Evolutionary conservation across 305 asterid genomes (phyloP).

Genomic region (Fraxinus velutina): DNA sequence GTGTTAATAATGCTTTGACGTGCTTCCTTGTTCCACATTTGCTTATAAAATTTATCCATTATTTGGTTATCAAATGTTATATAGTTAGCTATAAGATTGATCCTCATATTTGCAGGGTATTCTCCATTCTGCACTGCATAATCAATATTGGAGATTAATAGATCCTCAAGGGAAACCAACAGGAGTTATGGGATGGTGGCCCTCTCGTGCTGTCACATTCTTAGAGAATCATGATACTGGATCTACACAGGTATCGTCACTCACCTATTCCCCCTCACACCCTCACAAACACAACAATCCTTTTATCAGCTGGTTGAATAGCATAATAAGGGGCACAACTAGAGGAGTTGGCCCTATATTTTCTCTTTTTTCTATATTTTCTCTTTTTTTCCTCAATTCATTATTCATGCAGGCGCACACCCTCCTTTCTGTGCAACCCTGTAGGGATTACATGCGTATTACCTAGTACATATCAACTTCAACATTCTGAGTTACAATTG

Average conservation of each 20-base stretch:
- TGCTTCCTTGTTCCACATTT: not conserved
- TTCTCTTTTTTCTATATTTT: not conserved
- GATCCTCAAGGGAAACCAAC: slow-evolving; percentile 64
- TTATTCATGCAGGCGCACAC: not conserved
- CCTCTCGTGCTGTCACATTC: slow-evolving; percentile 63
- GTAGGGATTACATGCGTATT: not conserved
- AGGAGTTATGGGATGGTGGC: slow-evolving; percentile 73
- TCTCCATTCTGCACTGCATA: slow-evolving; percentile 44
- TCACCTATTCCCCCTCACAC: not conserved
- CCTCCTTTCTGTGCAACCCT: not conserved
- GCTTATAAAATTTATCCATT: not conserved
- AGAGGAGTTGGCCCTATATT: not conserved
- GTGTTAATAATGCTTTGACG: not conserved
- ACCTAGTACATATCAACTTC: not conserved
- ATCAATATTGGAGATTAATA: slow-evolving; percentile 51
- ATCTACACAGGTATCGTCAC: slow-evolving; percentile 49
- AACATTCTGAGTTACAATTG: not conserved
- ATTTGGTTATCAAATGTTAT: not conserved
- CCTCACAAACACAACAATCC: not conserved
- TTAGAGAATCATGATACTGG: slow-evolving; percentile 68
- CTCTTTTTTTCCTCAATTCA: not conserved
- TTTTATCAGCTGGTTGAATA: not conserved
- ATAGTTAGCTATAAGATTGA: not conserved
- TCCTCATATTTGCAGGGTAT: slow-evolving; percentile 33
- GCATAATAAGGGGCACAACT: not conserved